Percentiles rank a stretch among this genome's conserved stretches.
Evolutionary conservation across 2,329 filamentous ascomycete species (phyloP).

Genomic region (Myriosclerotinia curreyana): DNA sequence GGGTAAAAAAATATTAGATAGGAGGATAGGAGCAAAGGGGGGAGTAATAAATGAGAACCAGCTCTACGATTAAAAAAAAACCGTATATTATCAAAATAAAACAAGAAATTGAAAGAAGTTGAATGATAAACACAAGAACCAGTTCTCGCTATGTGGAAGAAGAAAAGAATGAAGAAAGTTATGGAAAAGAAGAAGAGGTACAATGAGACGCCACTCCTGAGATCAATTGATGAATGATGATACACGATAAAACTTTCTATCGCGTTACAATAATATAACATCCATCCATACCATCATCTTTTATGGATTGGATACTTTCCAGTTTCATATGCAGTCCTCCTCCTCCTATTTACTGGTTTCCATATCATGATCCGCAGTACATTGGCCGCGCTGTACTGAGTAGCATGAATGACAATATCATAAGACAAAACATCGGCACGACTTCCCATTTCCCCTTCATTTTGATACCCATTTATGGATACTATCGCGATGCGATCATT

Average conservation of each 20-base stretch:
- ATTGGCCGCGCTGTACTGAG: not conserved
- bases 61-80: not conserved
- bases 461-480: not conserved
- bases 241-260: not conserved
- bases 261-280: not conserved
- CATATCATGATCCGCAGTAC: not conserved
- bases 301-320: not conserved
- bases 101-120: not conserved
- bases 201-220: too few relatives aligned
- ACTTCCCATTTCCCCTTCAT: not conserved
- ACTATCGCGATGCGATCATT: not conserved
- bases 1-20: too few relatives aligned
- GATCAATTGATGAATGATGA: too few relatives aligned
- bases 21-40: not conserved
- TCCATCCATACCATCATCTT: not conserved
- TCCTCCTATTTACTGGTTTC: not conserved
- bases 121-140: not conserved
- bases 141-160: not conserved
- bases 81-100: too few relatives aligned
- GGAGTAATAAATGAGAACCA: not conserved
- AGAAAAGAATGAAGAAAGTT: not conserved
- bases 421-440: slow-evolving; percentile 8
- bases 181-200: too few relatives aligned
- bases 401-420: not conserved
- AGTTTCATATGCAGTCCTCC: not conserved